Evolutionary conservation across 176 grass and related monocot species (phyloP).

Genomic region (Ananas comosus): DNA sequence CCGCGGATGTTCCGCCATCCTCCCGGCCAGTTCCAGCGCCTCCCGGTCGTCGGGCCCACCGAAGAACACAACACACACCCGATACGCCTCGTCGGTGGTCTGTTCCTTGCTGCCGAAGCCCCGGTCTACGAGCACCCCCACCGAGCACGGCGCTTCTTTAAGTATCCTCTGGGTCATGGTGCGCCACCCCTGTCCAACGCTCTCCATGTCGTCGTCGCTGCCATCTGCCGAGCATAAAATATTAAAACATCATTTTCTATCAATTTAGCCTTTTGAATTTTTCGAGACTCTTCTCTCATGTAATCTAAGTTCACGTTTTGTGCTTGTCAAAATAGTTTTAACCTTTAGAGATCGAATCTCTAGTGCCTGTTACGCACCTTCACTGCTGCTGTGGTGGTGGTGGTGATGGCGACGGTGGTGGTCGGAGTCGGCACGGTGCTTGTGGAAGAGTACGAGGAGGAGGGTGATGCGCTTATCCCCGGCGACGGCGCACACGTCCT

Average conservation of each 20-base stretch:
- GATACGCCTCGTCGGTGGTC: conserved; percentile 47
- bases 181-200: conserved; percentile 51
- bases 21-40: conserved; percentile 47
- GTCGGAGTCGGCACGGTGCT: conserved; percentile 12
- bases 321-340: too few species aligned
- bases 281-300: too few species aligned
- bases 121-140: conserved; percentile 59
- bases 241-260: too few species aligned
- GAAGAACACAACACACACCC: conserved; percentile 75
- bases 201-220: conserved; percentile 32
- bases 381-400: background rate
- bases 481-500: conserved; percentile 62
- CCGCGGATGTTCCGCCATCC: conserved; percentile 79
- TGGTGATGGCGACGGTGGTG: background rate
- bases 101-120: conserved; percentile 67
- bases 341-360: too few species aligned
- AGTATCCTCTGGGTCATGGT: conserved; percentile 57
- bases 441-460: conserved; percentile 70
- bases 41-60: conserved; percentile 76
- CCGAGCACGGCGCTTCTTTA: conserved; percentile 64
- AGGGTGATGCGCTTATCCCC: conserved; percentile 69
- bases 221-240: background rate
- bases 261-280: too few species aligned
- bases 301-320: too few species aligned
- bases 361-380: too few species aligned